Evolutionary conservation across 345 rosid species (phyloP).

Genomic region (Clarkia xantiana): DNA sequence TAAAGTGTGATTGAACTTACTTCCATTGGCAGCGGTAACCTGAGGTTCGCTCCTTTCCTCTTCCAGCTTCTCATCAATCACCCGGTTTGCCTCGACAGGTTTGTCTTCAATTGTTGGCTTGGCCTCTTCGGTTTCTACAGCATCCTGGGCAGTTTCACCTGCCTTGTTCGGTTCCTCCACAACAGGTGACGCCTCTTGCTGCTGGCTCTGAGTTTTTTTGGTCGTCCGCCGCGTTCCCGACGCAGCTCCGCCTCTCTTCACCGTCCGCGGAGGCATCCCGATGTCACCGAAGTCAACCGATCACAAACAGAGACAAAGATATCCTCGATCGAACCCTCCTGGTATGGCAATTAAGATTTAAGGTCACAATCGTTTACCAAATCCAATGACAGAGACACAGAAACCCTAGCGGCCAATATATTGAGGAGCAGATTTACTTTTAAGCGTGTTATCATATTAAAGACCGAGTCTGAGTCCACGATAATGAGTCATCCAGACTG

Average conservation of each 20-base stretch:
- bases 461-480: too few relatives aligned
- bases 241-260: conserved; percentile 58
- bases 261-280: conserved; percentile 61
- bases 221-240: conserved; percentile 34
- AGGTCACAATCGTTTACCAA: too few relatives aligned
- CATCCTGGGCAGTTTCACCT: conserved; percentile 19
- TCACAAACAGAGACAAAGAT: background rate
- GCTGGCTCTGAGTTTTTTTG: conserved; percentile 34
- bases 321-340: conserved; percentile 2
- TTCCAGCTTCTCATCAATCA: conserved; percentile 14
- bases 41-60: background rate
- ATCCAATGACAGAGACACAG: background rate
- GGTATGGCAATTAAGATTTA: too few relatives aligned
- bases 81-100: conserved; percentile 5
- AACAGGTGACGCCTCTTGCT: conserved; percentile 12
- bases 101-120: conserved; percentile 13
- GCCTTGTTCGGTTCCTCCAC: conserved; percentile 20
- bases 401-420: conserved; percentile 5
- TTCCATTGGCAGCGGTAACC: conserved; percentile 1
- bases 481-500: too few relatives aligned
- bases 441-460: too few relatives aligned
- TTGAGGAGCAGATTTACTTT: too few relatives aligned
- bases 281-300: background rate
- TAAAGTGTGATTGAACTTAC: conserved; percentile 1
- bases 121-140: conserved; percentile 16